Evolutionary conservation across 1,139 yeast genomes (phyloP), one percentile per base, ranked within the genome.

Genomic region (Waltiozyma sp.): DNA sequence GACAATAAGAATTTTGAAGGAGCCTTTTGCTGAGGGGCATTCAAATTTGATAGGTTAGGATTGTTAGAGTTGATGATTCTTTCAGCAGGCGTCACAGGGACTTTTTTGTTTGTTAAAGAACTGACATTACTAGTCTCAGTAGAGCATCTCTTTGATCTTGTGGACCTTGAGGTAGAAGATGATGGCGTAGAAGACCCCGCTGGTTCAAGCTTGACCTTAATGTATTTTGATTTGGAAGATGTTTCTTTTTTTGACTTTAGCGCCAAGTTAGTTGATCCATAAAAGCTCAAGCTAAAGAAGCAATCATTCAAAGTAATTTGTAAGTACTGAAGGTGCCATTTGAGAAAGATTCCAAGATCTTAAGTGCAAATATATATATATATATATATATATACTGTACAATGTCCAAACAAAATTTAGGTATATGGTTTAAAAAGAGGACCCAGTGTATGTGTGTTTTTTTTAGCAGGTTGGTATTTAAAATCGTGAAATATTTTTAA

Each of bases 1-100:
- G 52, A 51, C 21, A 53, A 37, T 38, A 47, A 46, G 43, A 48
- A 51, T 40, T 50, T 53, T 4, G 54, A 40, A 23, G 53, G 38
- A 19, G 11, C 26, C n/a, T 36, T 36, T 6, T 36, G 24, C 18
- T 19, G 38, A 4, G 24, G 41, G 18, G 33, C 31, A 15, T 37
- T 43, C 16, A 46, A 42, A 19, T 38, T 39, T 5, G 41, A 44
- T 15, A n/a, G 5, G 13, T 8, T 18, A 16, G 19, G 3, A 16
- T 10, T 40, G n/a, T 19, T 3, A 2, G 48, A 46, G 37, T 44
- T 44, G 26, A 47, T 38, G 16, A 42, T 40, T 36, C 42, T 45
- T 41, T 44, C 50, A 10, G 16, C 26, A 23, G 46, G 49, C 1
- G 44, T 42, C 11, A 40, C 41, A 10, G 45, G 47, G 5, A 31